Conservation (phyloP, 768 basidiomycete genomes). For the Lepiota brunneoincarnata region DNA sequence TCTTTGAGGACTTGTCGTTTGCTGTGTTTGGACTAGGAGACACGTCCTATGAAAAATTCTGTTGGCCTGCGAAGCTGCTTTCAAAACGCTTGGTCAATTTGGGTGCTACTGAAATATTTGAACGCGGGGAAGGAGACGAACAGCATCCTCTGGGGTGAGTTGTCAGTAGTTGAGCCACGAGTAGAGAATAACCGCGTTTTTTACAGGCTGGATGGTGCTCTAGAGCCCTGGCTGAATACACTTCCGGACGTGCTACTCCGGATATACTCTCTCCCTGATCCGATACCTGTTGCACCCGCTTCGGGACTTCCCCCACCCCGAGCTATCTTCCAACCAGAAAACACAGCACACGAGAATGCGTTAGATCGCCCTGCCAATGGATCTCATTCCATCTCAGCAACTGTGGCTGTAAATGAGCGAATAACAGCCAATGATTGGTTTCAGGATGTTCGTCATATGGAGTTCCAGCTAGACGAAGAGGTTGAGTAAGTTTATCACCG, state of each 20-base stretch:
- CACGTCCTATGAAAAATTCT: conserved; percentile 83
- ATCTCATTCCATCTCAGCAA: conserved; percentile 45
- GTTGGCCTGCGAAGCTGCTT: conserved; percentile 88
- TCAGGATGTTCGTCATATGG: conserved; percentile 91
- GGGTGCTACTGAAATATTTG: conserved; percentile 65
- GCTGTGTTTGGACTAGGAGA: conserved; percentile 87
- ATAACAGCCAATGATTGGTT: conserved; percentile 83
- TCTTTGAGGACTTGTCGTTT: conserved; percentile 78
- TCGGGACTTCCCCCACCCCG: conserved; percentile 38
- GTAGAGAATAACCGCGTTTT: neutral
- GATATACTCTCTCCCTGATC: conserved; percentile 48
- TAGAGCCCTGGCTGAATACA: conserved; percentile 65
- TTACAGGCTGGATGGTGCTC: conserved; percentile 65
- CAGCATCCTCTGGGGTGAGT: conserved; percentile 77
- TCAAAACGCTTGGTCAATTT: conserved; percentile 60
- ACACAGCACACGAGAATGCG: conserved; percentile 9
- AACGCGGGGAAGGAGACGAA: conserved; percentile 81
- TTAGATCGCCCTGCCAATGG: conserved; percentile 31
- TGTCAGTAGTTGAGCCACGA: neutral
- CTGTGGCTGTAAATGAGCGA: conserved; percentile 58
- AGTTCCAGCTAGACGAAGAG: conserved; percentile 66
- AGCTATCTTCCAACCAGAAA: conserved; percentile 28
- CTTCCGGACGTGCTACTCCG: conserved; percentile 45
- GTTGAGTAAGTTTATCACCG: conserved; percentile 45
- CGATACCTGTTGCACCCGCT: conserved; percentile 25